Conservation (phyloP, 139 green algal species). For the Chlamydomonas sp. region DNA sequence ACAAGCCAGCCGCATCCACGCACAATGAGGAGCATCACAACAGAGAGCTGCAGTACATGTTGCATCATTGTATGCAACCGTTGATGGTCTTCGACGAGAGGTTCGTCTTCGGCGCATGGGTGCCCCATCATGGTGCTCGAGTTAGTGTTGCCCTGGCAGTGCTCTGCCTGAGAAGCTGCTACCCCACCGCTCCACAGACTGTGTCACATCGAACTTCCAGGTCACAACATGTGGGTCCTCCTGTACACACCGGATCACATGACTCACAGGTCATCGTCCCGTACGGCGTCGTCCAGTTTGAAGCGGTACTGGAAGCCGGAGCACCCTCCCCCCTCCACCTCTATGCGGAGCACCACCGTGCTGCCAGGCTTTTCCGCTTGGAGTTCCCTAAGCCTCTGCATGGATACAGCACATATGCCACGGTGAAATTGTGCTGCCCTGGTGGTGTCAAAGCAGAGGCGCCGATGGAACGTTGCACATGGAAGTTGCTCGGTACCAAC, state of each 20-base stretch:
- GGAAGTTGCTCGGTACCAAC: too few relatives aligned
- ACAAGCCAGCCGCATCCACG: not conserved
- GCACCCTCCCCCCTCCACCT: slow-evolving; percentile 93
- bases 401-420: not conserved
- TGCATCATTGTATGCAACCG: too few relatives aligned
- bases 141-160: too few relatives aligned
- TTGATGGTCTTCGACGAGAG: too few relatives aligned
- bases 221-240: not conserved
- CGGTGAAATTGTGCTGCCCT: too few relatives aligned
- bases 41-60: not conserved
- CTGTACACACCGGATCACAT: not conserved
- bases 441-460: too few relatives aligned
- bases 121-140: too few relatives aligned
- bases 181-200: not conserved
- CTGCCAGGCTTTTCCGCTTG: slow-evolving; percentile 31
- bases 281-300: slow-evolving; percentile 63
- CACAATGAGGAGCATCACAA: not conserved
- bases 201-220: not conserved
- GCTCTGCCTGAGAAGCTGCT: not conserved
- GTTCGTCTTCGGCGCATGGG: too few relatives aligned
- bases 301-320: slow-evolving; percentile 97
- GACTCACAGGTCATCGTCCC: slow-evolving; percentile 61
- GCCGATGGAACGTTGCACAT: too few relatives aligned
- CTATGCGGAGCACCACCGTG: slow-evolving; percentile 73
- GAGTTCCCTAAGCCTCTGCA: slow-evolving; percentile 70